phyloP scores from a whole-genome alignment of 139 green algal species.

The Spirogloea muscicola region DNA sequence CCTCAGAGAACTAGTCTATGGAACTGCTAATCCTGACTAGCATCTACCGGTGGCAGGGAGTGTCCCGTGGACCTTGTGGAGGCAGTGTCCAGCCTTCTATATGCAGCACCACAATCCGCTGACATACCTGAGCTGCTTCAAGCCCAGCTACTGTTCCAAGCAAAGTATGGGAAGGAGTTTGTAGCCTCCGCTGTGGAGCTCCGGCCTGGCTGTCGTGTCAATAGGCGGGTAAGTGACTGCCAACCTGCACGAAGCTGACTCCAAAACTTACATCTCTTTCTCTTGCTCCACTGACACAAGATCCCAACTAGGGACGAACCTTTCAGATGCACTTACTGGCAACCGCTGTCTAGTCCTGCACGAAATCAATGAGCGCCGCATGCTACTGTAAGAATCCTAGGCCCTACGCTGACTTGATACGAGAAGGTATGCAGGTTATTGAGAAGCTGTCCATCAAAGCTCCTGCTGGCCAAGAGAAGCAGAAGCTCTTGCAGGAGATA shows the following conservation, averaged over 20 bases:
- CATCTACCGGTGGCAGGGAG: slow-evolving; percentile 27
- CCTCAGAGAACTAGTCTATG: too few relatives aligned
- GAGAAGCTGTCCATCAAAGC: slow-evolving; percentile 31
- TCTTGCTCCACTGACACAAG: too few relatives aligned
- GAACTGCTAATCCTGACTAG: neutral
- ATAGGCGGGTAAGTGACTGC: too few relatives aligned
- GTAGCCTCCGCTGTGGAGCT: slow-evolving; percentile 41
- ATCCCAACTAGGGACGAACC: too few relatives aligned
- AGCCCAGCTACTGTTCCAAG: neutral
- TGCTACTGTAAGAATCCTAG: too few relatives aligned
- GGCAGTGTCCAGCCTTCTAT: slow-evolving; percentile 43
- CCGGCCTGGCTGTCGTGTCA: slow-evolving; percentile 33
- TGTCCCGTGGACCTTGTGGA: slow-evolving; percentile 38
- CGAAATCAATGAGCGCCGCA: too few relatives aligned
- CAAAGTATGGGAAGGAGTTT: slow-evolving; percentile 46
- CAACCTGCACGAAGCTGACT: too few relatives aligned
- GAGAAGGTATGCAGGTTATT: slow-evolving; percentile 39
- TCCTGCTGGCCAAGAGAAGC: slow-evolving; percentile 20
- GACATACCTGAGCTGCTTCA: slow-evolving; percentile 42
- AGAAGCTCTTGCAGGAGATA: slow-evolving; percentile 33
- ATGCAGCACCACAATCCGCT: slow-evolving; percentile 23
- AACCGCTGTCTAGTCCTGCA: too few relatives aligned
- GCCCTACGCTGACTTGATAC: too few relatives aligned
- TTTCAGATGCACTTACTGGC: too few relatives aligned
- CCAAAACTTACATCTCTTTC: too few relatives aligned